phyloP scores from a whole-genome alignment of 352 stramenopile species.

The Phytopythium aichiense region DNA sequence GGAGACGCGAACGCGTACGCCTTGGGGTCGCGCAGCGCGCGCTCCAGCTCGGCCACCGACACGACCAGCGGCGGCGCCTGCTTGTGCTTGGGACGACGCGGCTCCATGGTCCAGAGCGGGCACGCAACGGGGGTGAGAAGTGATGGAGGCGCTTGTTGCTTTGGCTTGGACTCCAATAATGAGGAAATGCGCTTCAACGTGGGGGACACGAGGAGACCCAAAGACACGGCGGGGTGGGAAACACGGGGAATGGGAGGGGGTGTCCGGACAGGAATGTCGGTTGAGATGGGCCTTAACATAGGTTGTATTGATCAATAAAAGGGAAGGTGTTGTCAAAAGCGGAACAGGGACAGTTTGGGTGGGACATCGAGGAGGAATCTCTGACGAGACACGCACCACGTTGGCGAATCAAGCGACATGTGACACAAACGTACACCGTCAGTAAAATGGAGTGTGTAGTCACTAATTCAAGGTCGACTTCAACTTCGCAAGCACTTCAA shows the following conservation, averaged over 20 bases:
- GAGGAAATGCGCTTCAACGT: neutral
- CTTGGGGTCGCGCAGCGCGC: constrained; percentile 25
- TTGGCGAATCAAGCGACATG: neutral
- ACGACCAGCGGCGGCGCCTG: constrained; percentile 50
- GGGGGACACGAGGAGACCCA: neutral
- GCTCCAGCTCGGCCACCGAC: constrained; percentile 35
- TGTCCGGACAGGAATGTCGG: neutral
- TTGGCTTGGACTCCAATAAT: neutral
- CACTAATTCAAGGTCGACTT: neutral
- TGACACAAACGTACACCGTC: neutral
- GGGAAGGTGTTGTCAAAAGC: neutral
- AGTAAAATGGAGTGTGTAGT: neutral
- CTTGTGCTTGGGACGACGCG: constrained; percentile 60
- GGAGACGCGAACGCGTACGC: constrained; percentile 24
- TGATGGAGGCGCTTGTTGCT: neutral
- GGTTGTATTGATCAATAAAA: neutral
- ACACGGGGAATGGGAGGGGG: neutral
- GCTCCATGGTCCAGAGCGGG: constrained; percentile 29
- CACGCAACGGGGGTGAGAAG: neutral
- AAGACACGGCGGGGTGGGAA: neutral
- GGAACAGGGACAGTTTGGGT: neutral
- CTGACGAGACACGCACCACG: neutral
- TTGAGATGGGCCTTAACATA: neutral
- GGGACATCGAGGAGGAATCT: neutral
- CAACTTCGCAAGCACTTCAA: no score